phyloP scores from a whole-genome alignment of 106 monocot species.

The Xerophyta viscosa region DNA sequence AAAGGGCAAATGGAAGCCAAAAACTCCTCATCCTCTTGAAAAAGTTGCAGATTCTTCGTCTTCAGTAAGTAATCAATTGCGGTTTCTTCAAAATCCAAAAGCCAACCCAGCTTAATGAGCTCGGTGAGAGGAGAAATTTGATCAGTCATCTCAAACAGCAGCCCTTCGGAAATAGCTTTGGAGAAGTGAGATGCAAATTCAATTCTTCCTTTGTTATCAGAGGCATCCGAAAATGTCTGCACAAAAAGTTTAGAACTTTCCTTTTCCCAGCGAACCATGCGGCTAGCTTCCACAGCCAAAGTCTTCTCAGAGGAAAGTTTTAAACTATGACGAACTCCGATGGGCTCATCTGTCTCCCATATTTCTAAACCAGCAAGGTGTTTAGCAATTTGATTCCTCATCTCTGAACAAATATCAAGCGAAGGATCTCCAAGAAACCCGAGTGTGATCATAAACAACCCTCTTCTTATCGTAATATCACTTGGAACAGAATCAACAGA shows the following conservation, averaged over 20 bases:
- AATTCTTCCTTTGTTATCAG: conserved; percentile 14
- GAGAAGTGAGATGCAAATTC: conserved; percentile 43
- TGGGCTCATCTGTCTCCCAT: conserved; percentile 19
- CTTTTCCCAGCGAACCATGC: conserved; percentile 28
- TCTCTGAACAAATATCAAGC: conserved; percentile 12
- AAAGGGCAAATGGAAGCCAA: too few species aligned
- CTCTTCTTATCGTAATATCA: conserved; percentile 12
- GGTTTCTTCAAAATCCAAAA: conserved; percentile 35
- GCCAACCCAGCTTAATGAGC: conserved; percentile 33
- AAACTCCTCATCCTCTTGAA: conserved; percentile 44
- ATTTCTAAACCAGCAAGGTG: conserved; percentile 20
- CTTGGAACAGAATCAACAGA: neutral
- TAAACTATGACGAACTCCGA: conserved; percentile 16
- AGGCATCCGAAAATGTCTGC: conserved; percentile 7
- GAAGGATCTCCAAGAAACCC: conserved; percentile 38
- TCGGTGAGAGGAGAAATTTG: conserved; percentile 25
- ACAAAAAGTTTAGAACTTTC: conserved; percentile 12
- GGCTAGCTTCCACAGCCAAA: conserved; percentile 9
- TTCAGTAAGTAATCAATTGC: conserved; percentile 37
- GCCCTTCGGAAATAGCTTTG: conserved; percentile 29
- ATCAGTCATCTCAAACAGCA: conserved; percentile 30
- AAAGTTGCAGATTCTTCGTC: conserved; percentile 36
- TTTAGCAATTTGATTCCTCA: conserved; percentile 20
- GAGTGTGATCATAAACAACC: conserved; percentile 31
- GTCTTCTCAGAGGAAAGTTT: conserved; percentile 14